phyloP scores from a whole-genome alignment of 805 yeast genomes.

The Metschnikowia aberdeeniae region DNA sequence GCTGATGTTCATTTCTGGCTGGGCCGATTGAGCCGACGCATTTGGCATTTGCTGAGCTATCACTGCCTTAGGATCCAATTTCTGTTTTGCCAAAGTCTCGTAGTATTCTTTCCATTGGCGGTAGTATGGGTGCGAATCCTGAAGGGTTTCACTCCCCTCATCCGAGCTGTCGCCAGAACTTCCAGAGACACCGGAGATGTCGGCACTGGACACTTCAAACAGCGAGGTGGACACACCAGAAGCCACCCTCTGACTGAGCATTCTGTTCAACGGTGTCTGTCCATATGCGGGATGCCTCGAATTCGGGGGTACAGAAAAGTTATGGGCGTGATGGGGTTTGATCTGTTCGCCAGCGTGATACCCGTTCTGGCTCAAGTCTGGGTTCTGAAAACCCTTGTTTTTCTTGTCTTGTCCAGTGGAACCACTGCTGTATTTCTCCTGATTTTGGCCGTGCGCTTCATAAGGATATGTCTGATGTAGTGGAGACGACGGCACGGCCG shows the following conservation, averaged over 20 bases:
- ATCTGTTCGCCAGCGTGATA: not conserved
- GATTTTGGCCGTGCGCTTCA: not conserved
- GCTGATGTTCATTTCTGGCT: not conserved
- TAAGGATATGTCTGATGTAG: not conserved
- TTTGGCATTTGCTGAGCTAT: slow-evolving; percentile 15
- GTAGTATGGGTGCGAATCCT: slow-evolving; percentile 26
- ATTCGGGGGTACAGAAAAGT: not conserved
- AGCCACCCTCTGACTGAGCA: not conserved
- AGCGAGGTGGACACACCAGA: not conserved
- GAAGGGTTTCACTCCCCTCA: slow-evolving; percentile 3
- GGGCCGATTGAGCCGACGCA: slow-evolving; percentile 5
- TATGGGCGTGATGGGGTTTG: not conserved
- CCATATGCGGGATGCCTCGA: too few species aligned
- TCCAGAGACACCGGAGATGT: not conserved
- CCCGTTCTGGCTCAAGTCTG: not conserved
- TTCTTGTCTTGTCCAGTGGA: not conserved
- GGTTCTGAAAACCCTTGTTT: not conserved
- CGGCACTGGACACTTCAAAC: slow-evolving; percentile 4
- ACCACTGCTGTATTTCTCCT: not conserved
- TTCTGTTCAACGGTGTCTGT: not conserved
- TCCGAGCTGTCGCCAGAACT: slow-evolving; percentile 7
- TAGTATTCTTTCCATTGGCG: slow-evolving; percentile 39
- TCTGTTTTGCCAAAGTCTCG: slow-evolving; percentile 21
- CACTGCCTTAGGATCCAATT: slow-evolving; percentile 7
- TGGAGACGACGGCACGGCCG: not conserved